Evolutionary conservation across 1,139 yeast genomes (phyloP), one percentile per base, ranked within the genome.

Genomic region (Meyerozyma carpophila): DNA sequence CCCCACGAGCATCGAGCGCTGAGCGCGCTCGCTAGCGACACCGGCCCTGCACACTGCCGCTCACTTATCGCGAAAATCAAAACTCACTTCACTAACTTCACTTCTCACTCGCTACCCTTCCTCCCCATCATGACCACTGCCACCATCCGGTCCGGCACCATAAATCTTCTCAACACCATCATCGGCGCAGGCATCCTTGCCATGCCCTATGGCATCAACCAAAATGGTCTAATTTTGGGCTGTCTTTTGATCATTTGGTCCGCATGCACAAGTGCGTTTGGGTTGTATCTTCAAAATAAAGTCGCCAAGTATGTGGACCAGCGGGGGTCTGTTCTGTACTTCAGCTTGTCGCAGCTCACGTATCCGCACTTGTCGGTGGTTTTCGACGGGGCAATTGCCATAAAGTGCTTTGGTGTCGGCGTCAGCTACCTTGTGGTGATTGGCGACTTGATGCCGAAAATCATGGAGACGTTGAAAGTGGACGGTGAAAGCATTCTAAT

Each of bases 321-420:
- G 45, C 70, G 67, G 41, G 77, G 73, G 1, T 71, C 76, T 11
- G 80, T 77, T 10, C 71, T 79, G 16, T 77, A 75, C 54, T 77
- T 77, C 54, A 68, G 79, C 44, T 64, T 77, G 47, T 70, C 81
- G 10, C 80, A 77, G 51, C 60, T 76, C 52, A 77, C 82, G 0
- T 77, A 77, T 47, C 82, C 82, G 1, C 75, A 73, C 36, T 63
- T 77, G 24, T 61, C 67, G 39, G 59, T 68, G 9, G 53, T 67
- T 24, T 59, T 61, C 42, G 81, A 79, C 63, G 58, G 84, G 13
- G 95, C 96, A 13, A 90, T 91, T 59, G 90, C 93, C 21, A 70
- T 90, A 45, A 95, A 91, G 61, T 84, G 91, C 56, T 91, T 87
- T 66, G 98, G 98, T 11, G 97, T 90, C 5, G 93, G 94, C 2